Evolutionary conservation across 1,284 basidiomycete species (phyloP).

Genomic region (Fomes fomentarius): DNA sequence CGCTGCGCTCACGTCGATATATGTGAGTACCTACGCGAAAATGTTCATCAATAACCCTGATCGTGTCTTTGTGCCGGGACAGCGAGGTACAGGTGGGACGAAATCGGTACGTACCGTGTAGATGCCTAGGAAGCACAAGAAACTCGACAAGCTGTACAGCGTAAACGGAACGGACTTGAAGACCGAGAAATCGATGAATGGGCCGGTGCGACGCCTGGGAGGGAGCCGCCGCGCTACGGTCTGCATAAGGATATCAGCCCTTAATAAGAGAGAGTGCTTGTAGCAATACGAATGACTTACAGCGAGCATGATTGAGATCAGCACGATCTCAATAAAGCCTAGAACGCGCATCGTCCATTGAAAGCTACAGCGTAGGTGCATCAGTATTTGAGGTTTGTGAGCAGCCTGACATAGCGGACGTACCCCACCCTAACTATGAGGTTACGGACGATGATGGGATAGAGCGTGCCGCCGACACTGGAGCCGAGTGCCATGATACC

Average conservation of each 20-base stretch:
- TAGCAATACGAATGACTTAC: conserved; percentile 25
- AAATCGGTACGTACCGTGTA: conserved; percentile 52
- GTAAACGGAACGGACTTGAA: conserved; percentile 51
- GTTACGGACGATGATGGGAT: conserved; percentile 45
- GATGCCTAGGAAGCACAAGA: conserved; percentile 58
- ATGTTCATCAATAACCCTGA: neutral
- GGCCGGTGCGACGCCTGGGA: conserved; percentile 48
- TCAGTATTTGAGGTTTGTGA: neutral
- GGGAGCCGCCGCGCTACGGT: conserved; percentile 54
- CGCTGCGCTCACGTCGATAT: conserved; percentile 47
- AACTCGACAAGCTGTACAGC: conserved; percentile 45
- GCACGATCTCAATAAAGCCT: conserved; percentile 52
- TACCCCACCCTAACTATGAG: conserved; percentile 42
- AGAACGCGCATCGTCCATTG: conserved; percentile 64
- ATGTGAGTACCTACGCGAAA: conserved; percentile 45
- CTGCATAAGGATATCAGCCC: conserved; percentile 33
- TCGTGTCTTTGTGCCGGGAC: no score
- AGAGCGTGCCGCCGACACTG: conserved; percentile 46
- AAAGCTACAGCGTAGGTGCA: conserved; percentile 41
- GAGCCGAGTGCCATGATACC: conserved; percentile 46
- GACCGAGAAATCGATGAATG: conserved; percentile 50
- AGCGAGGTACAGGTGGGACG: no score
- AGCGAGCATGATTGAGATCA: conserved; percentile 48
- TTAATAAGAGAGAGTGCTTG: conserved; percentile 18
- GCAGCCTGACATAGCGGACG: conserved; percentile 2